Conservation (phyloP, 768 basidiomycete genomes). For the Hygrocybe punicea region DNA sequence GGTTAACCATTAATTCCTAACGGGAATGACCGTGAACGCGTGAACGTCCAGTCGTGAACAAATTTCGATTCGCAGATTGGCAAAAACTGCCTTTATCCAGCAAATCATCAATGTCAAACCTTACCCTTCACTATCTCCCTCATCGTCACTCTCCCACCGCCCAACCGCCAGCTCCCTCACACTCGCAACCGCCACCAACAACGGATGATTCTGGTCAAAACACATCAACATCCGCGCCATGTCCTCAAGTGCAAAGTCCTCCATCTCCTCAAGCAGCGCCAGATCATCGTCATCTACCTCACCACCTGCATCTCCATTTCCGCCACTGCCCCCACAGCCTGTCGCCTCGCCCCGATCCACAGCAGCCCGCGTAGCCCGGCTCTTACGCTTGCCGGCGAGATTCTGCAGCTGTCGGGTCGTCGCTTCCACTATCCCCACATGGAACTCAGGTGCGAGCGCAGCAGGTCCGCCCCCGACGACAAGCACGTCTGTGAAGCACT, state of each 20-base stretch:
- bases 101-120: no score
- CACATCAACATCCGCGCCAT: conserved; percentile 60
- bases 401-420: conserved; percentile 67
- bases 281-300: conserved; percentile 59
- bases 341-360: no score
- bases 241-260: conserved; percentile 78
- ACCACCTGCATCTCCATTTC: not conserved
- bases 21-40: no score
- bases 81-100: no score
- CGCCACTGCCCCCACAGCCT: conserved; percentile 35
- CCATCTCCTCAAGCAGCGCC: conserved; percentile 74
- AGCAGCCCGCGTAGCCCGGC: conserved; percentile 42
- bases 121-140: conserved; percentile 28
- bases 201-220: conserved; percentile 58
- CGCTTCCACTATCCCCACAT: conserved; percentile 57
- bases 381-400: conserved; percentile 65
- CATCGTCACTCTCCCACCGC: conserved; percentile 48
- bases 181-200: conserved; percentile 67
- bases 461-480: conserved; percentile 55
- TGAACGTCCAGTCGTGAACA: no score
- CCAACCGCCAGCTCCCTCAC: conserved; percentile 66
- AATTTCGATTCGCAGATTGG: no score
- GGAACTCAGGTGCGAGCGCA: conserved; percentile 52
- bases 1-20: no score
- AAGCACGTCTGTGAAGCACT: conserved; percentile 60